These are phyloP conservation scores for Centaurea solstitialis DNA, from an alignment of 129 eudicot species.

Conservation along the genomic window DNA sequence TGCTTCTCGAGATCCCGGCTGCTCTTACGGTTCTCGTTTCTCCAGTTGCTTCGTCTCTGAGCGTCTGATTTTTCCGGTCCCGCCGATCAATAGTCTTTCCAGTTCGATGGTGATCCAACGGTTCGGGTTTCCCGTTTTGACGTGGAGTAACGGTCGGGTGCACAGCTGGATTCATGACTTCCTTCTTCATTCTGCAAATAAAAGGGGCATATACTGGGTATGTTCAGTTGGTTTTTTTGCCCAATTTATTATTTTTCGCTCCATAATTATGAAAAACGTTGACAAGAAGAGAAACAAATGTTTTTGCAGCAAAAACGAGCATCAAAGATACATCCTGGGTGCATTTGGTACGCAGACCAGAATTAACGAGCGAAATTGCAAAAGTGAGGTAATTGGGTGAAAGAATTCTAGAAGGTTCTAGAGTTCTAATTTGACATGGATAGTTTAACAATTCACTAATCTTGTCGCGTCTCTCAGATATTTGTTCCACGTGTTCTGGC, in stretches of 20 bases:
- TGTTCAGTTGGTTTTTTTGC: background rate
- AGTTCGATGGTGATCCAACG: slow-evolving; percentile 48
- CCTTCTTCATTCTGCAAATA: slow-evolving; percentile 53
- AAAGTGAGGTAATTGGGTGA: too few relatives aligned
- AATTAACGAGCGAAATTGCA: too few relatives aligned
- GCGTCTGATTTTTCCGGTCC: slow-evolving; percentile 57
- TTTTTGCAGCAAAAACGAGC: too few relatives aligned
- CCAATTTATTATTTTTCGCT: background rate
- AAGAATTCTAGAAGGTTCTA: too few relatives aligned
- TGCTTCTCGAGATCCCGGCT: slow-evolving; percentile 53
- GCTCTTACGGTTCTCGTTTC: slow-evolving; percentile 63
- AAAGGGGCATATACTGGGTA: too few relatives aligned
- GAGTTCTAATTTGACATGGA: too few relatives aligned
- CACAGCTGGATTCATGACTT: slow-evolving; percentile 27
- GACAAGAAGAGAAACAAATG: background rate
- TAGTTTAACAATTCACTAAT: too few relatives aligned
- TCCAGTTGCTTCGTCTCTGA: slow-evolving; percentile 77
- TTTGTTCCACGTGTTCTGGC: too few relatives aligned
- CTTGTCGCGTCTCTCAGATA: too few relatives aligned
- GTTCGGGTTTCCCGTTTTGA: slow-evolving; percentile 53
- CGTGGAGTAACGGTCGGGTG: slow-evolving; percentile 41
- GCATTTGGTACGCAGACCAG: too few relatives aligned
- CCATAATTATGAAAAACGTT: background rate
- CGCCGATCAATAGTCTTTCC: slow-evolving; percentile 50
- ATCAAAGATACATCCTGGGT: too few relatives aligned